phyloP scores from a whole-genome alignment of 2,329 filamentous ascomycete species.

The Fusarium coicis region DNA sequence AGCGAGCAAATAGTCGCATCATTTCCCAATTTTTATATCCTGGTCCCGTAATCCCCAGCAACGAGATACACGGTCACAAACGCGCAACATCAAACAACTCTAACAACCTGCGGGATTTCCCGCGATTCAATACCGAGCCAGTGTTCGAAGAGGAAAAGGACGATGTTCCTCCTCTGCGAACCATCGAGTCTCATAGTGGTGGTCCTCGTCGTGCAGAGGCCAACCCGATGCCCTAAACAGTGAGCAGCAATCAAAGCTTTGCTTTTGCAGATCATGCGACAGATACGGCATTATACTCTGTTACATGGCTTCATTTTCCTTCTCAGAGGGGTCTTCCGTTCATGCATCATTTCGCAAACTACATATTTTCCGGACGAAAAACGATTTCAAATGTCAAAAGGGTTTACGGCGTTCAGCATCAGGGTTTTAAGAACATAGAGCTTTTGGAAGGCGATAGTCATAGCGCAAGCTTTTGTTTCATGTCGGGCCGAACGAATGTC shows the following conservation, averaged over 20 bases:
- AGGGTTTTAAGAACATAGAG: constrained; percentile 12
- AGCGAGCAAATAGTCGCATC: constrained; percentile 54
- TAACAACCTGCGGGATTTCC: constrained; percentile 36
- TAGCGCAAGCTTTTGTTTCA: constrained; percentile 23
- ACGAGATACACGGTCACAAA: constrained; percentile 43
- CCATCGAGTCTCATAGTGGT: constrained; percentile 38
- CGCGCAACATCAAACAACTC: constrained; percentile 47
- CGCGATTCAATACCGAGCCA: constrained; percentile 44
- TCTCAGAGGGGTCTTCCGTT: neutral
- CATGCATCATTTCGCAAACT: constrained; percentile 14
- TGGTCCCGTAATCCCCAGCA: constrained; percentile 54
- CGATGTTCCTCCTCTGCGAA: constrained; percentile 41
- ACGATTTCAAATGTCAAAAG: constrained; percentile 9
- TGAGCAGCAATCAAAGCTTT: neutral
- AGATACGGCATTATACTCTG: neutral
- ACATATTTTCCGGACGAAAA: constrained; percentile 13
- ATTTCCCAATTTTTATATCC: constrained; percentile 61
- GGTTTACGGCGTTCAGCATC: constrained; percentile 19
- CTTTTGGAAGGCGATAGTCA: neutral
- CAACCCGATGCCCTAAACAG: constrained; percentile 38
- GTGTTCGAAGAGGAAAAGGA: constrained; percentile 43
- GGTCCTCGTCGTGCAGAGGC: constrained; percentile 45
- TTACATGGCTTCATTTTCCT: neutral
- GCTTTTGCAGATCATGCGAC: neutral
- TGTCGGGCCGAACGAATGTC: neutral